phyloP scores from a whole-genome alignment of 2,329 filamentous ascomycete species.

The Neopestalotiopsis clavispora region DNA sequence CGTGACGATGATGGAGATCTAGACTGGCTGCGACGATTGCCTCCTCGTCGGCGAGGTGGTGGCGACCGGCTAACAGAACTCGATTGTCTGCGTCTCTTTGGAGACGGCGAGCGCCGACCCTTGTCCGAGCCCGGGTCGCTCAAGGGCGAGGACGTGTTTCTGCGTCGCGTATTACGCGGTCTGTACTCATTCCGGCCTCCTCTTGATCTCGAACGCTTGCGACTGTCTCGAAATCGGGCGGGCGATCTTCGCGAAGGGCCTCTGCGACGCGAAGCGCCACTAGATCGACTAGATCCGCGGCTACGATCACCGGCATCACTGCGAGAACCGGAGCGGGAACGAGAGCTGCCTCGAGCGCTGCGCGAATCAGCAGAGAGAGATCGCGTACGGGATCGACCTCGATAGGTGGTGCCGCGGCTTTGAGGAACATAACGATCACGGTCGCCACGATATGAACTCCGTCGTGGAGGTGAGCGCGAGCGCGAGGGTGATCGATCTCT shows the following conservation, averaged over 20 bases:
- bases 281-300: constrained; percentile 29
- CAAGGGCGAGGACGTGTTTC: constrained; percentile 34
- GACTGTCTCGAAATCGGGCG: constrained; percentile 29
- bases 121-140: constrained; percentile 31
- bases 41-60: constrained; percentile 41
- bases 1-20: constrained; percentile 44
- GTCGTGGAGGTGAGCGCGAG: constrained; percentile 52
- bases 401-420: constrained; percentile 47
- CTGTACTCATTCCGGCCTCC: constrained; percentile 30
- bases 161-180: constrained; percentile 29
- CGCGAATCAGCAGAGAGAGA: constrained; percentile 42
- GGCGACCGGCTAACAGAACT: constrained; percentile 52
- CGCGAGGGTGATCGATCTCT: constrained; percentile 47
- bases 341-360: constrained; percentile 32
- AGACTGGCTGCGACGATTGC: constrained; percentile 44
- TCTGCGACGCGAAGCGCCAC: constrained; percentile 31
- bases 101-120: constrained; percentile 44
- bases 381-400: constrained; percentile 47
- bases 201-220: constrained; percentile 36
- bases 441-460: constrained; percentile 44
- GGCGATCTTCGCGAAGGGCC: constrained; percentile 30
- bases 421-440: constrained; percentile 61
- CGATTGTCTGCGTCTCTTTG: constrained; percentile 57
- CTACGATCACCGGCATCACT: constrained; percentile 28
- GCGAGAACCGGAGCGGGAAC: constrained; percentile 35